These are phyloP conservation scores for Massarina eburnea DNA, from an alignment of 2,329 filamentous ascomycete genomes.

Conservation along the genomic window DNA sequence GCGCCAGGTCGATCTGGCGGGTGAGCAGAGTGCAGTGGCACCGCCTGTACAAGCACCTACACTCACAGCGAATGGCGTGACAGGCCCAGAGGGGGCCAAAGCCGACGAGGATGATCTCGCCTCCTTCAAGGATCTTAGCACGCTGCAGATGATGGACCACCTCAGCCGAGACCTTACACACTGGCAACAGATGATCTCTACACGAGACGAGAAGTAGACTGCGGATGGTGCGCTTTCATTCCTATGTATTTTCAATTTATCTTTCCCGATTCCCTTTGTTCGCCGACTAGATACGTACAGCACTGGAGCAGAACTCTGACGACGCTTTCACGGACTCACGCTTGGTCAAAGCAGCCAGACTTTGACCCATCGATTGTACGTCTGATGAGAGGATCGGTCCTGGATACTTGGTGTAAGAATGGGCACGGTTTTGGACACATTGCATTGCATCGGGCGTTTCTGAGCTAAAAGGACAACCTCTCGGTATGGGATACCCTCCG, in stretches of 20 bases:
- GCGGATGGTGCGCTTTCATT: not conserved
- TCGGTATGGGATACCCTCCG: slow-evolving; percentile 36
- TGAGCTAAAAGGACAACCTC: slow-evolving; percentile 10
- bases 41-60: slow-evolving; percentile 28
- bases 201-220: slow-evolving; percentile 31
- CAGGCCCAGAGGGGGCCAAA: slow-evolving; percentile 22
- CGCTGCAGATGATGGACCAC: slow-evolving; percentile 88
- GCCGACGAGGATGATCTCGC: slow-evolving; percentile 47
- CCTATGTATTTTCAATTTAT: not conserved
- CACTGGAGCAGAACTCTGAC: too few species aligned
- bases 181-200: slow-evolving; percentile 67
- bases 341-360: not conserved
- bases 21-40: slow-evolving; percentile 46
- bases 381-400: not conserved
- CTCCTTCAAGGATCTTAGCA: slow-evolving; percentile 71
- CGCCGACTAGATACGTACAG: too few species aligned
- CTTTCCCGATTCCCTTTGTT: too few species aligned
- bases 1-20: slow-evolving; percentile 84
- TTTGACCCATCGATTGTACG: not conserved
- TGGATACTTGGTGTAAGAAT: not conserved
- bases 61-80: slow-evolving; percentile 23
- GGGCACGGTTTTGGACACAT: not conserved
- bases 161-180: slow-evolving; percentile 78
- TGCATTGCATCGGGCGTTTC: slow-evolving; percentile 17
- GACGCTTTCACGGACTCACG: too few species aligned